Evolutionary conservation across 148 eudicot species (phyloP).

Genomic region (Amaranthus palmeri): DNA sequence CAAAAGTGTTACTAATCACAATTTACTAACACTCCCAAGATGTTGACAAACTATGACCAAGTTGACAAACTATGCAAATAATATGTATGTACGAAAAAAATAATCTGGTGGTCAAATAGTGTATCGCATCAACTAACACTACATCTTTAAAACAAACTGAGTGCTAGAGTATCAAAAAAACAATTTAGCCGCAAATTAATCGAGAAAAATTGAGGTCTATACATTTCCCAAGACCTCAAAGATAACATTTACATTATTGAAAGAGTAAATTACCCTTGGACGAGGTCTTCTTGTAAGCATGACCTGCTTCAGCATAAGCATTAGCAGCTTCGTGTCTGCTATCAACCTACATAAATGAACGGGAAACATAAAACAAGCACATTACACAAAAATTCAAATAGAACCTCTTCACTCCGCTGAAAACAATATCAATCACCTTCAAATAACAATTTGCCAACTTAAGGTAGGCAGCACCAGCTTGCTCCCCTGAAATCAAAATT

Average conservation of each 20-base stretch:
- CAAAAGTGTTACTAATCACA: neutral
- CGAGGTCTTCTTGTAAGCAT: constrained; percentile 55
- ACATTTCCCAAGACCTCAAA: too few relatives aligned
- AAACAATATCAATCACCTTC: constrained; percentile 37
- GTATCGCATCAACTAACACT: too few relatives aligned
- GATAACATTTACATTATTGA: too few relatives aligned
- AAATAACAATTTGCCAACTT: constrained; percentile 51
- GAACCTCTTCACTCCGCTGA: neutral
- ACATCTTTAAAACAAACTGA: too few relatives aligned
- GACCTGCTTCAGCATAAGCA: constrained; percentile 71
- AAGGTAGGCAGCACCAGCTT: constrained; percentile 51
- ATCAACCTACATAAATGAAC: constrained; percentile 36
- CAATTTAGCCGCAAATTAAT: too few relatives aligned
- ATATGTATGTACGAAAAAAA: too few relatives aligned
- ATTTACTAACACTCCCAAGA: neutral
- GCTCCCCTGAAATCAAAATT: constrained; percentile 40
- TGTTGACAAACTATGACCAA: too few relatives aligned
- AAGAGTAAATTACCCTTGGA: constrained; percentile 31
- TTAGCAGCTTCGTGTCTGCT: constrained; percentile 71
- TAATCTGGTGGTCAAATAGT: too few relatives aligned
- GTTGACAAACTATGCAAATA: too few relatives aligned
- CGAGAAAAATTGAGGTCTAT: too few relatives aligned
- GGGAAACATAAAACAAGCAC: neutral
- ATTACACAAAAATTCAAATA: neutral
- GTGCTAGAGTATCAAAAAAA: too few relatives aligned